These are phyloP conservation scores for Xylaria longipes DNA, from an alignment of 495 filamentous ascomycete genomes.

Conservation along the genomic window DNA sequence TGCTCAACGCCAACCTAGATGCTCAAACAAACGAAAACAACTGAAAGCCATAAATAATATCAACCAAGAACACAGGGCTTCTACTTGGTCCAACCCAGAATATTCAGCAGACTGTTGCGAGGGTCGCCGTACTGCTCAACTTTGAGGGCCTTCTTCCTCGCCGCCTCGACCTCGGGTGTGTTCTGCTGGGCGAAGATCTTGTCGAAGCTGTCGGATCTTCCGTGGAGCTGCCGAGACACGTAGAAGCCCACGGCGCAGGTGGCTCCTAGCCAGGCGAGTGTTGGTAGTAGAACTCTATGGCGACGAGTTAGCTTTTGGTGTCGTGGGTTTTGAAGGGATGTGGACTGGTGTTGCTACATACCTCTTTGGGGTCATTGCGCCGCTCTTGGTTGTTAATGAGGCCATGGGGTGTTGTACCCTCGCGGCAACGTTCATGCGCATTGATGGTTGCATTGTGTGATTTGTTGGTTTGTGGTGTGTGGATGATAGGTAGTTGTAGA, in stretches of 20 bases:
- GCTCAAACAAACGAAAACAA: constrained; percentile 17
- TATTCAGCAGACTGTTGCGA: constrained; percentile 45
- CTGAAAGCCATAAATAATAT: neutral
- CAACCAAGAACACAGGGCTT: neutral
- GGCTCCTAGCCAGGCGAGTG: constrained; percentile 29
- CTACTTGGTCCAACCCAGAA: constrained; percentile 45
- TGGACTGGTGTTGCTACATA: constrained; percentile 1
- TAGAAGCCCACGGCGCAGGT: constrained; percentile 42
- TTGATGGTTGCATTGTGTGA: constrained; percentile 25
- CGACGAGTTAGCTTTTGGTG: constrained; percentile 1
- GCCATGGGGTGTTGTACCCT: neutral
- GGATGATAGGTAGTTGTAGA: no score
- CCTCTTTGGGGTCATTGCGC: constrained; percentile 32
- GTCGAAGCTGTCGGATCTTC: constrained; percentile 45
- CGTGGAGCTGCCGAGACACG: constrained; percentile 40
- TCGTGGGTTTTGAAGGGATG: neutral
- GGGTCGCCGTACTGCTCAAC: constrained; percentile 48
- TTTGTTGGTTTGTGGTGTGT: neutral
- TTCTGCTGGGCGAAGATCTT: constrained; percentile 50
- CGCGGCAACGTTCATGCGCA: constrained; percentile 15
- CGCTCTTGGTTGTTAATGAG: constrained; percentile 26
- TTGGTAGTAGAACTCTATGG: constrained; percentile 23
- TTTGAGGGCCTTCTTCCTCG: constrained; percentile 36
- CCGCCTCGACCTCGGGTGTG: constrained; percentile 43
- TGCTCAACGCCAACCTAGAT: constrained; percentile 13